phyloP scores from a whole-genome alignment of 2,329 filamentous ascomycete genomes.

The Botrytis medusae region DNA sequence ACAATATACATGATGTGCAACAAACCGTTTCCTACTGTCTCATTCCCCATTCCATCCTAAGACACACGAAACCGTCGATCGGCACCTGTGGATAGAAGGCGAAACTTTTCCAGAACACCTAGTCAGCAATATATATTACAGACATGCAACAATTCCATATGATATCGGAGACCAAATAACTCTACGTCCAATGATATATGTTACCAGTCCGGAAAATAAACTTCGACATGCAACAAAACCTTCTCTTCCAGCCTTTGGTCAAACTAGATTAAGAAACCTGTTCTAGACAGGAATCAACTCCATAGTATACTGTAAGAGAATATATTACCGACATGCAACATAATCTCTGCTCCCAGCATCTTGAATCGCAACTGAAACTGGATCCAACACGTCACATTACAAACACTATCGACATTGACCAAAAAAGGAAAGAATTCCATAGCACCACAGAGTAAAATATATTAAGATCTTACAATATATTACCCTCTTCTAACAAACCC shows the following conservation, averaged over 20 bases:
- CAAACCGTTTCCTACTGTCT: not conserved
- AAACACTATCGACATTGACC: not conserved
- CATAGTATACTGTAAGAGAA: not conserved
- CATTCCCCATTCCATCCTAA: not conserved
- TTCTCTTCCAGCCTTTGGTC: not conserved
- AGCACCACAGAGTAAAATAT: not conserved
- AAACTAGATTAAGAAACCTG: not conserved
- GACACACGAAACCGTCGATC: not conserved
- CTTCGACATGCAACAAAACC: not conserved
- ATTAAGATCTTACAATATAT: not conserved
- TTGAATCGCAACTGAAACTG: not conserved
- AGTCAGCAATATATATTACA: constrained; percentile 4
- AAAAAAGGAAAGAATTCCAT: not conserved
- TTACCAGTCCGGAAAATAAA: not conserved
- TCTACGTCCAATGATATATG: not conserved
- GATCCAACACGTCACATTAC: not conserved
- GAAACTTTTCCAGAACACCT: too few species aligned
- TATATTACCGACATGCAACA: not conserved
- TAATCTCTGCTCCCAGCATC: not conserved
- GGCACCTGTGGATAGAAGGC: not conserved
- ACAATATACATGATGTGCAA: constrained; percentile 1
- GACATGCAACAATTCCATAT: not conserved
- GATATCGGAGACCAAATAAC: not conserved
- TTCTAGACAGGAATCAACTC: not conserved
- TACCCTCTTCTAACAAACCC: not conserved